phyloP scores from a whole-genome alignment of 208 protist species.

The Leptomonas seymouri region DNA sequence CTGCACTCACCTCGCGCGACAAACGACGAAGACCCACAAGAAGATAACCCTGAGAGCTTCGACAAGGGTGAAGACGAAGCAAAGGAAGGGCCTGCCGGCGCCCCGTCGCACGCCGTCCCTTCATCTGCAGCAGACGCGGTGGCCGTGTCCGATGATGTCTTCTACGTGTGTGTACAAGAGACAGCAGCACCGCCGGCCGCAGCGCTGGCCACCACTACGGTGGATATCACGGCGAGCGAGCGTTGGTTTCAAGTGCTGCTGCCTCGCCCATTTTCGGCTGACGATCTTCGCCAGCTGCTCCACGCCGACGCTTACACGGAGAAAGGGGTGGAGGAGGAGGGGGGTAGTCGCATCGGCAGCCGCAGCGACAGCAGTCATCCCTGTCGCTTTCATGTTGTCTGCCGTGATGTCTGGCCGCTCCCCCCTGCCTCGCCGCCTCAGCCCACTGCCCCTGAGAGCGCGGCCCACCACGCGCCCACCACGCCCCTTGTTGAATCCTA shows the following conservation, averaged over 20 bases:
- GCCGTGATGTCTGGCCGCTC: slow-evolving; percentile 8
- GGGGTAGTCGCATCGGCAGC: too few relatives aligned
- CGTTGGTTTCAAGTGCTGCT: not conserved
- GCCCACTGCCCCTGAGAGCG: not conserved
- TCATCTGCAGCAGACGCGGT: not conserved
- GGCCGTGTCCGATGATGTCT: not conserved
- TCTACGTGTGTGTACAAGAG: not conserved
- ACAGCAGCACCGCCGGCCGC: not conserved
- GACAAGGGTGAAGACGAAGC: not conserved
- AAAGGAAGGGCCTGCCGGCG: not conserved
- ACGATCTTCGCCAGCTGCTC: not conserved
- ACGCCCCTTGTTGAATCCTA: not conserved
- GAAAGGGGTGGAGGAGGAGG: too few relatives aligned
- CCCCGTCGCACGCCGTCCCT: not conserved
- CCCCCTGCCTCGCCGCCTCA: not conserved
- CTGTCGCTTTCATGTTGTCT: not conserved
- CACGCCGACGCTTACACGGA: not conserved
- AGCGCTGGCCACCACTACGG: not conserved
- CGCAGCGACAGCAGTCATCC: not conserved
- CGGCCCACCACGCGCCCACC: not conserved
- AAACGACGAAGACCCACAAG: not conserved
- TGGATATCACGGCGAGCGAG: not conserved
- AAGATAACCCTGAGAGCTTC: not conserved
- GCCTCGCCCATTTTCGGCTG: not conserved
- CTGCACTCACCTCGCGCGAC: not conserved